Evolutionary conservation across 2,329 filamentous ascomycete genomes (phyloP).

Genomic region (Ophiostoma sp.): DNA sequence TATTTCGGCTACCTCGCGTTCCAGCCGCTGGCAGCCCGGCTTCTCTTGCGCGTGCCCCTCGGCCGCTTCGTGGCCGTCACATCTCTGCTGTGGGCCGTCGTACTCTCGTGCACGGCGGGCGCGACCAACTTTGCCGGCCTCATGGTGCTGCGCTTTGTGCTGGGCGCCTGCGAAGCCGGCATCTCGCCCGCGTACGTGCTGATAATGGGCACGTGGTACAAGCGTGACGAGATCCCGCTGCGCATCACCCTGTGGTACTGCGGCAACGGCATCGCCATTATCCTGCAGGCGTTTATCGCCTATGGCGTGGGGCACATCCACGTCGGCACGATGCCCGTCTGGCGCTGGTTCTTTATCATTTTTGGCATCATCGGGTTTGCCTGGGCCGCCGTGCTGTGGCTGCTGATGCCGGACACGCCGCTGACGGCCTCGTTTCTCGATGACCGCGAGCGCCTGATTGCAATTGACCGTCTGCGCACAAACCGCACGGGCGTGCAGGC

Average conservation of each 20-base stretch:
- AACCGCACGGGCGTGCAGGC: not conserved
- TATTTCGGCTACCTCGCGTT: conserved; percentile 32
- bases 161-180: conserved; percentile 45
- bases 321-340: conserved; percentile 39
- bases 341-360: conserved; percentile 44
- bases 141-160: conserved; percentile 41
- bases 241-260: conserved; percentile 48
- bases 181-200: conserved; percentile 49
- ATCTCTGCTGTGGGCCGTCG: conserved; percentile 50
- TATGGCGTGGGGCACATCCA: conserved; percentile 48
- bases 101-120: conserved; percentile 47
- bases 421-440: not conserved
- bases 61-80: conserved; percentile 38
- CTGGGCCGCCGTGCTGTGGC: conserved; percentile 35
- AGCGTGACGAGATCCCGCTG: conserved; percentile 47
- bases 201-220: conserved; percentile 53
- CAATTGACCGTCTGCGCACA: not conserved
- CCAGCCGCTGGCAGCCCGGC: not conserved
- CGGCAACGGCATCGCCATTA: conserved; percentile 52
- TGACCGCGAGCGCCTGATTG: not conserved
- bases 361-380: conserved; percentile 48
- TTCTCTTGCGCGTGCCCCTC: not conserved
- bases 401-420: not conserved
- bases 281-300: conserved; percentile 51
- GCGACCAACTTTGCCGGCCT: conserved; percentile 45